Evolutionary conservation across 2,329 filamentous ascomycete genomes (phyloP), one percentile per base, ranked within the genome.

Genomic region (Ophiocordyceps camponoti-floridani): DNA sequence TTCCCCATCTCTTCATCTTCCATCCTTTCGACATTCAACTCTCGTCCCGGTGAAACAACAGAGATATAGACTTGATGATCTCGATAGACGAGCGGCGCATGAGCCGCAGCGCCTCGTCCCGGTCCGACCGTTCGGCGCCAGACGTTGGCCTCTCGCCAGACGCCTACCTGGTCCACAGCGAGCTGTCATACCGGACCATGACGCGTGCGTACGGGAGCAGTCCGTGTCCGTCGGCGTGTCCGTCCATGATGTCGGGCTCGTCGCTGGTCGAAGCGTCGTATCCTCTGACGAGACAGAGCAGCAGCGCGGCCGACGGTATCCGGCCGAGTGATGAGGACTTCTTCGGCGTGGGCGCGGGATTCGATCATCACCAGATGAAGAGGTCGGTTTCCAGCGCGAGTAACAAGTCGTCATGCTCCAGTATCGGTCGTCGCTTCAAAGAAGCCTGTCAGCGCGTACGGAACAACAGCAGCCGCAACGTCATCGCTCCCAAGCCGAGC

Each of bases 341-440:
- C 37, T 35, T 67, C n/a, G 56, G 61, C 9, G 57, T 68, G 1
- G 67, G 67, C 11, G 60, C 62, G 11, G 62, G 53, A 44, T 54
- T 61, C 35, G 35, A 37, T n/a, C 35, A 16, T 37, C 35, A 9
- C 35, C 35, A 8, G 35, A 71, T 72, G 69, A 63, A 71, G 48
- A 64, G 70, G 9, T 70, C 68, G 1, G 48, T 57, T n/a, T 73
- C 71, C 9, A 66, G 61, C 8, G 45, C 49, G 6, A 73, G 69
- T 51, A 58, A 54, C 45, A 64, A 57, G 49, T 74, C 70, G 1
- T 67, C 51, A 2, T 58, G 58, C 4, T 73, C 70, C 4, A 56
- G 52, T 1, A 54, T 69, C 1, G 66, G 65, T 33, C 58, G 58
- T 9, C 69, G 72, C 11, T 64, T 64, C 27, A 72, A 68, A 51